Base-by-base conservation (phyloP, 2,329 filamentous ascomycete species). In the Rhytidhysteron rufulum region DNA sequence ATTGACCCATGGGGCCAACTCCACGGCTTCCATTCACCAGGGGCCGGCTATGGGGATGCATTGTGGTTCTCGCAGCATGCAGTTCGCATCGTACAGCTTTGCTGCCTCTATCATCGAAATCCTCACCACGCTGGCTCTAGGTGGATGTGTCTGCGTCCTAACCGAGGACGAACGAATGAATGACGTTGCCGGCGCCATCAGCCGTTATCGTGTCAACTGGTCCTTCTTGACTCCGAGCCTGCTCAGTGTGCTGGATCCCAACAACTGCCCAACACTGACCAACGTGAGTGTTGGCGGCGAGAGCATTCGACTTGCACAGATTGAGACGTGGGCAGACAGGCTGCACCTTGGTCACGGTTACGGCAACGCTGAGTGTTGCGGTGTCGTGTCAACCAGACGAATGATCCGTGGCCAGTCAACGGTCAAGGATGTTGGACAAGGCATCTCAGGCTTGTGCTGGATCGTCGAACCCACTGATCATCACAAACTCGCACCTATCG, bases 201-300 rank as follows among this genome's bases (percentile, higher is more conserved):
- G 31, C 31, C 41, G 31, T 0, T 34, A 48, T 32, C 34, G 45
- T 2, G 44, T 41, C 5, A 54, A 47, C 30, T 42, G 18, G 19
- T 33, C 24, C 0, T 70, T 74, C 47, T 68, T 80, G 48, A 82
- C 80, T 1, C 74, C 79, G 1, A 68, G 77, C 0, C 67, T 83
- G 11, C 74, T 76, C 0, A 60, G 63, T n/a, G 63, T 67, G 0
- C 38, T 77, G 1, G 54, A 67, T 5, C 69, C 69, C 0, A 54
- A 62, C 30, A 54, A 49, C 5, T 57, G 72, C 4, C 65, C 68
- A 2, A 62, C 54, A 1, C 43, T 74, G 31, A 63, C 55, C 37
- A 63, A 60, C 0, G 54, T 74, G 15, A 49, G 62, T 3, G 52
- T 63, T 2, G 64, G 63, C 4, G 68, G 68, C 15, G 69, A 72